A percentile compares a stretch with the other conserved stretches of the same genome.
Evolutionary conservation across 1,284 basidiomycete species (phyloP).

Genomic region (Kalmanozyma brasiliensis): DNA sequence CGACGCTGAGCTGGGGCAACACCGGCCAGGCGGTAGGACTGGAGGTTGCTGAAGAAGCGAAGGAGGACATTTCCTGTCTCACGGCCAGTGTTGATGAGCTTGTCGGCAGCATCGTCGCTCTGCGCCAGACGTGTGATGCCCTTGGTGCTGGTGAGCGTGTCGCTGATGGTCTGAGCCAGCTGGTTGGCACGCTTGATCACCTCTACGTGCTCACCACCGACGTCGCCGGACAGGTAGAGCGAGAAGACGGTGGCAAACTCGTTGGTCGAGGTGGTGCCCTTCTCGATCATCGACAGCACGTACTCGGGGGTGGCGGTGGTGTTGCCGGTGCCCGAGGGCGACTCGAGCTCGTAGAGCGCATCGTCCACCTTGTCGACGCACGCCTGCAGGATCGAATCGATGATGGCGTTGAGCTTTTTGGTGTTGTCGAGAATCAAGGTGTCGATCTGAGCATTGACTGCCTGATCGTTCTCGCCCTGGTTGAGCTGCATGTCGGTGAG

Average conservation of each 20-base stretch:
- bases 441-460: constrained; percentile 94
- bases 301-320: constrained; percentile 96
- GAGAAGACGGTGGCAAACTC: constrained; percentile 97
- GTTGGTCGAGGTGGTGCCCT: constrained; percentile 89
- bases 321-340: constrained; percentile 91
- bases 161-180: constrained; percentile 89
- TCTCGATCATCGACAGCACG: constrained; percentile 97
- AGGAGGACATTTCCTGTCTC: constrained; percentile 85
- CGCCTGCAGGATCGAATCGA: constrained; percentile 94
- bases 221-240: constrained; percentile 86
- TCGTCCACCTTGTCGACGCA: constrained; percentile 98
- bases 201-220: constrained; percentile 92
- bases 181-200: constrained; percentile 98
- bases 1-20: constrained; percentile 76
- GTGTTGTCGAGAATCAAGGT: constrained; percentile 95
- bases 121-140: constrained; percentile 92
- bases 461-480: constrained; percentile 84
- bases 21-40: constrained; percentile 84
- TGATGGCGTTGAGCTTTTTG: constrained; percentile 98
- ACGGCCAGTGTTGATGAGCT: constrained; percentile 86
- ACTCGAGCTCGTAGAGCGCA: constrained; percentile 95
- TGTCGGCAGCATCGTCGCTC: constrained; percentile 90
- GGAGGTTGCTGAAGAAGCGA: constrained; percentile 92
- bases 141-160: constrained; percentile 92
- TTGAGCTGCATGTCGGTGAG: constrained; percentile 87